phyloP scores from a whole-genome alignment of 345 rosid species.

The Conringia planisiliqua region DNA sequence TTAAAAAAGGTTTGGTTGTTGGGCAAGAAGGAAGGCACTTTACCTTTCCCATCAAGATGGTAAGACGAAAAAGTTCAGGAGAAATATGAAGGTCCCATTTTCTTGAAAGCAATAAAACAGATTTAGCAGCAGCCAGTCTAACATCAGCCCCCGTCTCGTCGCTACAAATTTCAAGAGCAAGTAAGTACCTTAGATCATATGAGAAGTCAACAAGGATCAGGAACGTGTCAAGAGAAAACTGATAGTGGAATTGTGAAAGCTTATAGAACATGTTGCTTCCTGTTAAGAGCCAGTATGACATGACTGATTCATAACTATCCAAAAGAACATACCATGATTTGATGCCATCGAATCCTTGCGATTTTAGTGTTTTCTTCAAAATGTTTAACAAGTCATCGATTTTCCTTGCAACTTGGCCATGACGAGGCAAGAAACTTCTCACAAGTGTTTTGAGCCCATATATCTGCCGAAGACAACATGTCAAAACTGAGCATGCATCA shows the following conservation, averaged over 20 bases:
- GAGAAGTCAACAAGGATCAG: slow-evolving; percentile 4
- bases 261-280: not conserved
- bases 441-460: slow-evolving; percentile 81
- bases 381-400: slow-evolving; percentile 48
- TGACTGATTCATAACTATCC: slow-evolving; percentile 14
- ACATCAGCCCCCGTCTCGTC: slow-evolving; percentile 43
- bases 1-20: not conserved
- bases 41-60: slow-evolving; percentile 71
- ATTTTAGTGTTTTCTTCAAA: slow-evolving; percentile 58
- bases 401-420: slow-evolving; percentile 47
- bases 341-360: slow-evolving; percentile 39
- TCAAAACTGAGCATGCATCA: slow-evolving; percentile 6
- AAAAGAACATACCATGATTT: slow-evolving; percentile 46
- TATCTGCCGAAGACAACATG: slow-evolving; percentile 47
- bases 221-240: not conserved
- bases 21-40: slow-evolving; percentile 20
- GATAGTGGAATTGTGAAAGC: slow-evolving; percentile 3
- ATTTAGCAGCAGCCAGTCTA: slow-evolving; percentile 85
- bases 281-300: slow-evolving; percentile 9
- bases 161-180: slow-evolving; percentile 43
- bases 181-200: slow-evolving; percentile 2
- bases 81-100: slow-evolving; percentile 91
- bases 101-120: slow-evolving; percentile 76
- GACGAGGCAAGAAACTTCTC: slow-evolving; percentile 74
- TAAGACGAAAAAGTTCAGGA: slow-evolving; percentile 57